phyloP scores from a whole-genome alignment of 495 filamentous ascomycete species.

The Cercophora scortea region DNA sequence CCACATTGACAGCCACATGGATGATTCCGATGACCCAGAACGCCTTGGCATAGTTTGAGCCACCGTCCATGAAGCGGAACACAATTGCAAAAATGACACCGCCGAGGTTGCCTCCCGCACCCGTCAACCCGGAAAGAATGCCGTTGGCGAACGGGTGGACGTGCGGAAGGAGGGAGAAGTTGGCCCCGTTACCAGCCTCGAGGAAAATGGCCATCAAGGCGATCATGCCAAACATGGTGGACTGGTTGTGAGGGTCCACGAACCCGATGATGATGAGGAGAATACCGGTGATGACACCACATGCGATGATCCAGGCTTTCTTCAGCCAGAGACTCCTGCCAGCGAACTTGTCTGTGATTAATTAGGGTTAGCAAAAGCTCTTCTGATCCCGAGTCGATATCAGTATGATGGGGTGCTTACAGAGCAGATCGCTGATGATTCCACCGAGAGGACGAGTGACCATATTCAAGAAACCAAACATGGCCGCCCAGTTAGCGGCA shows the following conservation, averaged over 20 bases:
- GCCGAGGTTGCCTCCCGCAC: conserved; percentile 75
- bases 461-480: conserved; percentile 86
- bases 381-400: too few relatives aligned
- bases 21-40: conserved; percentile 84
- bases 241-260: conserved; percentile 47
- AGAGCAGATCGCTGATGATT: conserved; percentile 64
- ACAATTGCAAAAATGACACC: conserved; percentile 81
- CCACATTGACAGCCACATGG: conserved; percentile 57
- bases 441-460: conserved; percentile 69
- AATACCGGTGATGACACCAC: conserved; percentile 56
- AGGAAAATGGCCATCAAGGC: conserved; percentile 70
- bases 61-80: conserved; percentile 62
- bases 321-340: conserved; percentile 61
- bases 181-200: conserved; percentile 77
- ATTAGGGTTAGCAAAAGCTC: too few relatives aligned
- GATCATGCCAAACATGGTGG: conserved; percentile 70
- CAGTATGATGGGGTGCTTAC: too few relatives aligned
- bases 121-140: conserved; percentile 68
- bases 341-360: conserved; percentile 34
- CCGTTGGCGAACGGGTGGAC: conserved; percentile 63
- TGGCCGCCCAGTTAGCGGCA: conserved; percentile 72
- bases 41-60: conserved; percentile 54
- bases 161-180: conserved; percentile 79
- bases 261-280: conserved; percentile 67
- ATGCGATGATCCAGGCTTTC: conserved; percentile 60